A percentile compares a stretch with the other conserved stretches of the same genome.
phyloP scores from a whole-genome alignment of 495 filamentous ascomycete genomes.

The Lindgomyces ingoldianus region DNA sequence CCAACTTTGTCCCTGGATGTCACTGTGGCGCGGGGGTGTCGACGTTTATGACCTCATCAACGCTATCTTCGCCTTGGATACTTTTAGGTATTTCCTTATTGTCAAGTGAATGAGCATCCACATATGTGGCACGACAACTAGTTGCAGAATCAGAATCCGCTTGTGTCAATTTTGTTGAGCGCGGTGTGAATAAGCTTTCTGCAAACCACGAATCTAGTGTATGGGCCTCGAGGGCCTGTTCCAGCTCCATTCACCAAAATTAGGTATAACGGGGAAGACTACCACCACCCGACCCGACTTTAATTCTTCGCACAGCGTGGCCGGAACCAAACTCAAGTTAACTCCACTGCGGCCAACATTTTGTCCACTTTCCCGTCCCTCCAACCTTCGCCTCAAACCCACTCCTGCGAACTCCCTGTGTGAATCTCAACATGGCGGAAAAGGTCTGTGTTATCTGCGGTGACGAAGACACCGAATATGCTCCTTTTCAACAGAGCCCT shows the following conservation, averaged over 20 bases:
- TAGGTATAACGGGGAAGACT: too few relatives aligned
- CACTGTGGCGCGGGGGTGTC: neutral
- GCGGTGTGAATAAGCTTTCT: too few relatives aligned
- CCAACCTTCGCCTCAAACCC: neutral
- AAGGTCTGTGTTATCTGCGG: constrained; percentile 20
- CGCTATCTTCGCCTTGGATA: too few relatives aligned
- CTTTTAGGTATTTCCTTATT: too few relatives aligned
- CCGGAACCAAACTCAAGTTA: neutral
- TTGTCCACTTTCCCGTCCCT: neutral
- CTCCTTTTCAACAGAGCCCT: neutral
- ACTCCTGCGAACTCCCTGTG: neutral
- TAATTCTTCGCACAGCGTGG: neutral
- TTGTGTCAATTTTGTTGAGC: too few relatives aligned
- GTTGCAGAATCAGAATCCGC: too few relatives aligned
- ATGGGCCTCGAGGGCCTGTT: neutral
- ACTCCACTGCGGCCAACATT: neutral
- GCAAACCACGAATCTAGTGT: neutral
- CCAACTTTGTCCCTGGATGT: neutral
- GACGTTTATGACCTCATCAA: too few relatives aligned
- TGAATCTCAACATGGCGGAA: neutral
- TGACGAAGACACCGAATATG: constrained; percentile 16
- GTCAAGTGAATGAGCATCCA: too few relatives aligned
- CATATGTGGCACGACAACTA: too few relatives aligned
- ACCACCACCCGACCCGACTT: neutral
- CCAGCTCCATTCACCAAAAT: neutral